A percentile compares a stretch with the other conserved stretches of the same genome.
phyloP scores from a whole-genome alignment of 768 basidiomycete species.

The Calocybe cyanea region DNA sequence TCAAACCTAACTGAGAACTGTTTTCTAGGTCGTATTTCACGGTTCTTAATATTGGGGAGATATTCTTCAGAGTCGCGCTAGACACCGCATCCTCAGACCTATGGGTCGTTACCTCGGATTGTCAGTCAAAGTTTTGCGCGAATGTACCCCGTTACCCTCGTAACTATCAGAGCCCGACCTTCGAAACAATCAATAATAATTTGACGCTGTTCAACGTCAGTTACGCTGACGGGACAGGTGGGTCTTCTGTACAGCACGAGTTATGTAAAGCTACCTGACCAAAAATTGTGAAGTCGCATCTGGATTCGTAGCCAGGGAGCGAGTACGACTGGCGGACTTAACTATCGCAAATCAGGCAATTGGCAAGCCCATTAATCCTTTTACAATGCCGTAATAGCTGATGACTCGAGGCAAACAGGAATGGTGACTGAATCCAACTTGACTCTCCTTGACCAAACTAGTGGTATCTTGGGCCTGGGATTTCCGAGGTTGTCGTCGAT shows the following conservation, averaged over 20 bases:
- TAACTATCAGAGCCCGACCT: conserved; percentile 61
- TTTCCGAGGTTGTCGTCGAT: conserved; percentile 73
- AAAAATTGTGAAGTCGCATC: conserved; percentile 42
- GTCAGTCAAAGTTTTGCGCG: conserved; percentile 51
- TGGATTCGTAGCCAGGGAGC: conserved; percentile 71
- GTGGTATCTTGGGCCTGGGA: conserved; percentile 72
- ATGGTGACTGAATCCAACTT: conserved; percentile 62
- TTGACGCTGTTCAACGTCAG: conserved; percentile 52
- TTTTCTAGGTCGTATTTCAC: conserved; percentile 61
- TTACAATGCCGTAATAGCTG: too few relatives aligned
- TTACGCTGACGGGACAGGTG: conserved; percentile 71
- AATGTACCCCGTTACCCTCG: conserved; percentile 69
- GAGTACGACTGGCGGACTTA: conserved; percentile 55
- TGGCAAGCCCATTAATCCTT: conserved; percentile 38
- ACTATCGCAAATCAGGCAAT: conserved; percentile 60
- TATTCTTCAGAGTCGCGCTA: conserved; percentile 64
- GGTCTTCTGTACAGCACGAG: conserved; percentile 19
- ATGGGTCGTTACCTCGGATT: conserved; percentile 67
- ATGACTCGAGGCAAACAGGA: conserved; percentile 31
- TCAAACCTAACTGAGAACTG: conserved; percentile 7
- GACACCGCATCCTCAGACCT: conserved; percentile 76
- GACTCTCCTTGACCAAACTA: conserved; percentile 56
- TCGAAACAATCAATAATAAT: conserved; percentile 57
- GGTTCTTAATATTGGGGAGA: conserved; percentile 54
- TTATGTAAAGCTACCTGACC: background rate